Percentiles rank a stretch among this genome's conserved stretches.
Conservation (phyloP, 148 eudicot species). For the Talinum fruticosum region DNA sequence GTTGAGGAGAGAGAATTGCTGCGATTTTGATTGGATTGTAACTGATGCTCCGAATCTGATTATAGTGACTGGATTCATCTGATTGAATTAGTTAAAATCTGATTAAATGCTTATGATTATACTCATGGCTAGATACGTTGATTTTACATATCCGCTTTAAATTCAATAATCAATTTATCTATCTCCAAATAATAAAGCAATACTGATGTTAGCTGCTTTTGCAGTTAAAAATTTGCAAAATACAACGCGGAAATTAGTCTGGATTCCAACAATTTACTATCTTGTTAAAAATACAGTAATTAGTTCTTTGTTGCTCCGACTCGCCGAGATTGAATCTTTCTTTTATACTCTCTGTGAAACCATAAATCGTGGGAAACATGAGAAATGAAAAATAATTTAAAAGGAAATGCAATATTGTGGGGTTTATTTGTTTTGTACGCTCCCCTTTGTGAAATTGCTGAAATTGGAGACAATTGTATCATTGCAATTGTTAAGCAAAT, state of each 20-base stretch:
- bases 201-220: background rate
- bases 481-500: background rate
- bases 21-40: background rate
- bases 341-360: background rate
- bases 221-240: background rate
- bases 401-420: background rate
- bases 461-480: background rate
- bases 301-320: background rate
- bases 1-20: background rate
- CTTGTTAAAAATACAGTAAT: background rate
- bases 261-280: background rate
- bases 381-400: background rate
- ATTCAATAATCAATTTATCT: background rate
- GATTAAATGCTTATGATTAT: background rate
- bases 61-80: constrained; percentile 7
- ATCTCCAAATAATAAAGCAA: no score
- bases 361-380: background rate
- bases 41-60: background rate
- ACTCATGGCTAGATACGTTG: background rate
- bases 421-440: no score
- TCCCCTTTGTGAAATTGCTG: background rate
- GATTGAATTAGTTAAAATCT: background rate
- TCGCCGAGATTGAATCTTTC: background rate
- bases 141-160: background rate
- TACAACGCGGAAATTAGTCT: no score